phyloP scores from a whole-genome alignment of 2,329 filamentous ascomycete genomes.

The Teratosphaeria viscida region DNA sequence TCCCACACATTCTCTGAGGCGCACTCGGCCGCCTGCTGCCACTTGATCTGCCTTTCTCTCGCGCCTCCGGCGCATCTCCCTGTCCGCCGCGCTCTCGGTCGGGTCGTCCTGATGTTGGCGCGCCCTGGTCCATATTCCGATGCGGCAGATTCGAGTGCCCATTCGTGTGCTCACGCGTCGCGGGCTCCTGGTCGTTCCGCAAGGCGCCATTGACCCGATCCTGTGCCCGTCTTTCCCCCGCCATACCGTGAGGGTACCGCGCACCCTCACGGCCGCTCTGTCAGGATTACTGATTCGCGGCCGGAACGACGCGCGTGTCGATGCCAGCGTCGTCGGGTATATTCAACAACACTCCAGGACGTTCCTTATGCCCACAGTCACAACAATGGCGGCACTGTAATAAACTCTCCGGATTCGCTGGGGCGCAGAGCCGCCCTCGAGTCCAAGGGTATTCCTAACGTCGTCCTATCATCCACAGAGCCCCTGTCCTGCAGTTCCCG shows the following conservation, averaged over 20 bases:
- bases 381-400: not conserved
- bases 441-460: not conserved
- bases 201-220: constrained; percentile 14
- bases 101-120: not conserved
- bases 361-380: not conserved
- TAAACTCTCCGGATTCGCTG: not conserved
- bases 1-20: constrained; percentile 51
- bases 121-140: not conserved
- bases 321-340: not conserved
- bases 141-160: constrained; percentile 10
- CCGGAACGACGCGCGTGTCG: not conserved
- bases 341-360: not conserved
- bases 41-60: constrained; percentile 2
- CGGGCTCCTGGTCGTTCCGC: constrained; percentile 8
- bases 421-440: not conserved
- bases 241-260: not conserved
- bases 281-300: not conserved
- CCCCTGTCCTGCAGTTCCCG: not conserved
- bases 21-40: constrained; percentile 20
- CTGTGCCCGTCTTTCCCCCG: constrained; percentile 14
- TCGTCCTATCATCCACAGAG: not conserved
- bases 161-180: constrained; percentile 7
- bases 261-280: not conserved
- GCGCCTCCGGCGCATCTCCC: not conserved
- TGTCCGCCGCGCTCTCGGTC: not conserved